These are phyloP conservation scores for Auxenochlorella pyrenoidosa DNA, from an alignment of 139 green algal species.

Conservation along the genomic window DNA sequence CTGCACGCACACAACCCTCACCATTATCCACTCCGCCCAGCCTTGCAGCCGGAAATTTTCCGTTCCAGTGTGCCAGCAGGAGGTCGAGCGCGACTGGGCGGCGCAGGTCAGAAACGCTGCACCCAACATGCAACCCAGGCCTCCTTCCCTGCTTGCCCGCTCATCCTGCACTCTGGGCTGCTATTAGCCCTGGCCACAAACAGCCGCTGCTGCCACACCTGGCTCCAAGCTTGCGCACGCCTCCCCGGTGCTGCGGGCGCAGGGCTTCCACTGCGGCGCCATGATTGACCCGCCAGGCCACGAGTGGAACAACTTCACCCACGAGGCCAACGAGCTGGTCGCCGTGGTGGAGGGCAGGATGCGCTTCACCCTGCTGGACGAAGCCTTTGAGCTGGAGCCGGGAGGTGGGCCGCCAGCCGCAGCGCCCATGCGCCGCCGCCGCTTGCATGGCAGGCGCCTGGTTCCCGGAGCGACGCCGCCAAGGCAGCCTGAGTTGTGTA, in stretches of 20 bases:
- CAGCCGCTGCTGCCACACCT: no score
- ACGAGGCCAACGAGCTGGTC: conserved; percentile 35
- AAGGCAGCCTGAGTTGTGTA: no score
- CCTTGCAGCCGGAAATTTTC: conserved; percentile 23
- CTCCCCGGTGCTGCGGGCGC: not conserved
- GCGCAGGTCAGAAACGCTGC: not conserved
- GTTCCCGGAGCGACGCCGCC: no score
- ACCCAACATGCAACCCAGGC: no score
- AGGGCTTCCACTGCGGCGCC: conserved; percentile 31
- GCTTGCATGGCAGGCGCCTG: no score
- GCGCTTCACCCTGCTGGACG: conserved; percentile 33
- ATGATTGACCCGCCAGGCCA: conserved; percentile 38
- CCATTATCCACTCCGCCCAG: not conserved
- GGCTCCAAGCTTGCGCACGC: conserved; percentile 12
- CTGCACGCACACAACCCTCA: no score
- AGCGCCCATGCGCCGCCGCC: no score
- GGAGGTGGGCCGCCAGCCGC: not conserved
- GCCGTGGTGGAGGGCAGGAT: conserved; percentile 4
- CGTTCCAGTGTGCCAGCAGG: not conserved
- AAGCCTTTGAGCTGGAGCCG: conserved; percentile 1
- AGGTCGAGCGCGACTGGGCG: conserved; percentile 24
- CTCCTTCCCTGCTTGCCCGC: no score
- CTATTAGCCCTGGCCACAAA: no score
- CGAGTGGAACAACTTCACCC: conserved; percentile 40
- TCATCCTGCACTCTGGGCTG: not conserved